A percentile compares a stretch with the other conserved stretches of the same genome.
phyloP scores from a whole-genome alignment of 495 filamentous ascomycete genomes.

The Aspergillus sclerotioniger region DNA sequence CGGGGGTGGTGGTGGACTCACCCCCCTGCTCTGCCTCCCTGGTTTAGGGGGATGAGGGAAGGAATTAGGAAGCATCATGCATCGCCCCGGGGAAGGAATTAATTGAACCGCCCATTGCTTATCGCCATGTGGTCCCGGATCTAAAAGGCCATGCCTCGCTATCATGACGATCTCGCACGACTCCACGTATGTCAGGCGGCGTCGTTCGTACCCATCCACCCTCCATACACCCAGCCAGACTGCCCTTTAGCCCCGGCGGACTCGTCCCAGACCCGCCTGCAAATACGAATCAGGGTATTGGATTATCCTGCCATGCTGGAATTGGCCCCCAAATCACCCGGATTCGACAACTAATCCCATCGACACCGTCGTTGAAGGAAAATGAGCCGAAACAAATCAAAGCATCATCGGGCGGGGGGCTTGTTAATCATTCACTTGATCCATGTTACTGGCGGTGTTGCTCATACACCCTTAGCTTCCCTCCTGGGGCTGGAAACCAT shows the following conservation, averaged over 20 bases:
- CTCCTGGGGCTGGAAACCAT: neutral
- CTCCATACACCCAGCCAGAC: neutral
- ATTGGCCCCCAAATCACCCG: constrained; percentile 14
- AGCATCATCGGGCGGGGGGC: neutral
- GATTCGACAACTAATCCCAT: neutral
- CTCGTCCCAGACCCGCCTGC: neutral
- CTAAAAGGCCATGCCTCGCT: constrained; percentile 16
- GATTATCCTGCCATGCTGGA: constrained; percentile 4
- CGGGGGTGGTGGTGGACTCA: neutral
- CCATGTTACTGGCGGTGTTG: neutral
- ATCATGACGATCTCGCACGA: constrained; percentile 22
- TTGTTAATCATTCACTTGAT: neutral
- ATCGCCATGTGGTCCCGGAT: constrained; percentile 27
- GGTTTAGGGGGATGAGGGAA: neutral
- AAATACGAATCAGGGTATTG: constrained; percentile 16
- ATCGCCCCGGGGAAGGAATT: constrained; percentile 10
- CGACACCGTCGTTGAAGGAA: too few species aligned
- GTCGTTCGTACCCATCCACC: constrained; percentile 5
- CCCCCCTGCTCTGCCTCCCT: neutral
- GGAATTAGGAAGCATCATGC: constrained; percentile 2
- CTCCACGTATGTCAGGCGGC: constrained; percentile 17
- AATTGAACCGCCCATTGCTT: constrained; percentile 19
- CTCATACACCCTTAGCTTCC: neutral
- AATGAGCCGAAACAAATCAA: neutral
- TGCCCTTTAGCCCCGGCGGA: neutral